Evolutionary conservation across 2,329 filamentous ascomycete genomes (phyloP), one percentile per base, ranked within the genome.

Genomic region (Fusarium algeriense): DNA sequence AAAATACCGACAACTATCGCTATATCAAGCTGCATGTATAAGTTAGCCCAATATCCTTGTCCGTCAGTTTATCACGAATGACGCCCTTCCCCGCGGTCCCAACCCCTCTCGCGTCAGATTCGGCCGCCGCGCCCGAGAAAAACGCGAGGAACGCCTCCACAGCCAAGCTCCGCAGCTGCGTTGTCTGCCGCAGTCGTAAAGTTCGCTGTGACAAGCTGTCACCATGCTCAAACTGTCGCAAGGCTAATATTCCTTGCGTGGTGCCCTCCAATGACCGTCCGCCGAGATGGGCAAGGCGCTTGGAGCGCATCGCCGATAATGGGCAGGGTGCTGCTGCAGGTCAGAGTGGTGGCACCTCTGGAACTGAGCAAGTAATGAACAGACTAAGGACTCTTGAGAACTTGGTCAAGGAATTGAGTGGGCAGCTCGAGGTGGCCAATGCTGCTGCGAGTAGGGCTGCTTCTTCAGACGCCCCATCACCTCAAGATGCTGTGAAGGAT

Each of bases 191-290:
- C 45, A 80, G 78, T 37, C 86, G 87, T 48, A 89, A 89, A 70
- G 87, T 89, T 7, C 85, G 86, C 46, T 90, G 88, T 76, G 85
- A 89, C 74, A 89, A 88, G 76, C 77, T 80, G 45, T 84, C 83
- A 6, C 87, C 87, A 3, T 89, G 88, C 70, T 85, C 87, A 7
- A 89, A 88, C 70, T 89, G 87, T 72, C 84, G 84, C 13, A 82
- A 84, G 7, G 87, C 84, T 14, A 82, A 84, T 54, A 87, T 89
- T 43, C 79, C 83, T 13, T 89, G 87, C 67, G 78, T 88, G 30
- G 79, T 85, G 19, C 86, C 87, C 1, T 83, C 85, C 3, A 76
- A 78, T 44, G 84, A 88, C 62, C 84, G 83, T 4, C 83, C 85
- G 0, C 87, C 87, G 60, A 80, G 85, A 77, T 88, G 87, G 85